Percentiles rank a stretch among this genome's conserved stretches.
Conservation (phyloP, 2,329 filamentous ascomycete species). For the Aspergillus pseudonomiae region DNA sequence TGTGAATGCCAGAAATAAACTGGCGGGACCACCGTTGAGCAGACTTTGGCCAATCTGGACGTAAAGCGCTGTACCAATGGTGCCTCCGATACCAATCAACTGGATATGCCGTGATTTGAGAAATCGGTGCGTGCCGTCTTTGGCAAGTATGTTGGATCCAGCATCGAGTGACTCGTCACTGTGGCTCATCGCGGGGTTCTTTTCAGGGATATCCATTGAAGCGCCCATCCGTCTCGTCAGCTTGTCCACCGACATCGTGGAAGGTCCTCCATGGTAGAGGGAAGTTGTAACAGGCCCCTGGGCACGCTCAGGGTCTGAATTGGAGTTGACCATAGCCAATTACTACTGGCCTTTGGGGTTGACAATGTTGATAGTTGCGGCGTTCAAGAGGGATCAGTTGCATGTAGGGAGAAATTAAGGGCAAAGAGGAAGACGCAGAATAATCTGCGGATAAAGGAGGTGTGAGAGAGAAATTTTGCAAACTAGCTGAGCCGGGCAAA, state of each 20-base stretch:
- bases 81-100: slow-evolving; percentile 51
- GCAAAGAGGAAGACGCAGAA: slow-evolving; percentile 1
- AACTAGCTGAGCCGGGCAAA: slow-evolving; percentile 7
- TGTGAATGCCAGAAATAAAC: slow-evolving; percentile 49
- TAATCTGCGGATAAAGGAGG: background rate
- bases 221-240: slow-evolving; percentile 15
- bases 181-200: slow-evolving; percentile 20
- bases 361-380: background rate
- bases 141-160: slow-evolving; percentile 27
- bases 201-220: slow-evolving; percentile 19
- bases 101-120: slow-evolving; percentile 51
- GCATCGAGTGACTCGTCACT: slow-evolving; percentile 27
- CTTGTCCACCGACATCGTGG: slow-evolving; percentile 15
- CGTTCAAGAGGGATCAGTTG: background rate
- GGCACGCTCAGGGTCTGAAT: slow-evolving; percentile 9
- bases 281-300: slow-evolving; percentile 20
- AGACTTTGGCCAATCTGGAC: slow-evolving; percentile 47
- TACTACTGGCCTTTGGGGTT: background rate
- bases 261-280: slow-evolving; percentile 20
- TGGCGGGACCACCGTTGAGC: slow-evolving; percentile 46
- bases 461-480: slow-evolving; percentile 7
- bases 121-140: slow-evolving; percentile 44
- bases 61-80: slow-evolving; percentile 48
- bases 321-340: slow-evolving; percentile 21
- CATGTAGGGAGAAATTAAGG: background rate